phyloP scores from a whole-genome alignment of 176 grass and related monocot species.

The Oryza australiensis region DNA sequence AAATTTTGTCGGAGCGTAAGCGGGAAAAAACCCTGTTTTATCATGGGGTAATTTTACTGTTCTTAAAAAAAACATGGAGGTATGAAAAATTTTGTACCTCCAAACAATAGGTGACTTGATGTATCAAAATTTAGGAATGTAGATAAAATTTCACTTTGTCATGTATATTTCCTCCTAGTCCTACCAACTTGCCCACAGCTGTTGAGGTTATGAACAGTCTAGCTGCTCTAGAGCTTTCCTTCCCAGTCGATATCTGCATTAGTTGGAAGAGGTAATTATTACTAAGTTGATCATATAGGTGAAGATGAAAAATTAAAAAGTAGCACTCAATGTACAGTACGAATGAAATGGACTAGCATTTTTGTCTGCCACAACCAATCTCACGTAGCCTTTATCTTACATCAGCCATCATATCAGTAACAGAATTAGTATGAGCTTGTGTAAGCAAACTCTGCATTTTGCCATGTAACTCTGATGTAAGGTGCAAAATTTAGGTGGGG shows the following conservation, averaged over 20 bases:
- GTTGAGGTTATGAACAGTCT: not conserved
- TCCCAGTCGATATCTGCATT: not conserved
- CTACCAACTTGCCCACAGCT: not conserved
- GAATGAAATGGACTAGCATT: not conserved
- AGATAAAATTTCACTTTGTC: too few relatives aligned
- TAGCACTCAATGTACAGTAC: not conserved
- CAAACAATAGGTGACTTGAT: too few relatives aligned
- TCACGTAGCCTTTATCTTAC: not conserved
- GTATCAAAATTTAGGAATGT: too few relatives aligned
- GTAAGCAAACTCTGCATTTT: constrained; percentile 24
- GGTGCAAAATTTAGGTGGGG: not conserved
- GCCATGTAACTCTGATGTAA: too few relatives aligned
- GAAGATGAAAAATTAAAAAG: not conserved
- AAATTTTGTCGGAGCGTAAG: too few relatives aligned
- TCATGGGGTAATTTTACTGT: too few relatives aligned
- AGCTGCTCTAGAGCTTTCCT: not conserved
- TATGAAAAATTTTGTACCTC: too few relatives aligned
- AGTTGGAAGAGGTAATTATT: not conserved
- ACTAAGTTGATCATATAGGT: not conserved
- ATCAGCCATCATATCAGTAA: not conserved
- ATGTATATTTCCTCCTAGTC: not conserved
- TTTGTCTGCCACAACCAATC: not conserved
- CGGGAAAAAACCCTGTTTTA: too few relatives aligned
- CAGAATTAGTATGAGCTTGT: not conserved
- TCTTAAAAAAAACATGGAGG: too few relatives aligned